A percentile compares a stretch with the other conserved stretches of the same genome.
phyloP scores from a whole-genome alignment of 352 stramenopile genomes.

The Phytophthora niederhauseri region DNA sequence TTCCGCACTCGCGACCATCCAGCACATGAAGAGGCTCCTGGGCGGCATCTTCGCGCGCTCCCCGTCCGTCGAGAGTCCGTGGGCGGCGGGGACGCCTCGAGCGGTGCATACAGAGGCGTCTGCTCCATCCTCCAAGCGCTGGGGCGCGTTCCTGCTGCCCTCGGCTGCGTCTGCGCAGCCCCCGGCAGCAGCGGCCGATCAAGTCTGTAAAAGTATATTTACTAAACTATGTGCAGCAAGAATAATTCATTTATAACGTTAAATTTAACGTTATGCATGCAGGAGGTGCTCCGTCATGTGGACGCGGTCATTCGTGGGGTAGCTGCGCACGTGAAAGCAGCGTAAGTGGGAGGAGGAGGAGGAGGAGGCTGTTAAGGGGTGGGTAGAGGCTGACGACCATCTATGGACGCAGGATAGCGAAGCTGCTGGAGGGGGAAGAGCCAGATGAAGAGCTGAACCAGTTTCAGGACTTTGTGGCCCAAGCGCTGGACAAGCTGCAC shows the following conservation, averaged over 20 bases:
- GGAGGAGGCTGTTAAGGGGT: neutral
- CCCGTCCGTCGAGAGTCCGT: slow-evolving; percentile 17
- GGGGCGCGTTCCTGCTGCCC: slow-evolving; percentile 26
- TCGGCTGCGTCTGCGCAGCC: slow-evolving; percentile 4
- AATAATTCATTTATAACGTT: neutral
- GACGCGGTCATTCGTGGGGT: slow-evolving; percentile 62
- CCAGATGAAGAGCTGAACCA: slow-evolving; percentile 45
- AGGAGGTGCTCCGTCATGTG: slow-evolving; percentile 65
- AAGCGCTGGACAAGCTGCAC: slow-evolving; percentile 46
- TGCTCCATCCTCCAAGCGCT: slow-evolving; percentile 10
- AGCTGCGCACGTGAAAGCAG: slow-evolving; percentile 50
- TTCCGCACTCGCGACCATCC: slow-evolving; percentile 4
- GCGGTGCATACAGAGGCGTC: neutral
- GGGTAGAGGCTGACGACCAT: neutral
- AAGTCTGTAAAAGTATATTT: slow-evolving; percentile 14
- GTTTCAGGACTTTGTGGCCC: slow-evolving; percentile 51
- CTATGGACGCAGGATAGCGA: slow-evolving; percentile 44
- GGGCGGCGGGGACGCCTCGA: neutral
- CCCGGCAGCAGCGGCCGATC: slow-evolving; percentile 7
- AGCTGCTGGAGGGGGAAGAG: slow-evolving; percentile 45
- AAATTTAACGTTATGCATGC: neutral
- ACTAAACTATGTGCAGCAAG: neutral
- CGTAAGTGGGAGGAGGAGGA: slow-evolving; percentile 33
- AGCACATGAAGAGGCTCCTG: slow-evolving; percentile 74
- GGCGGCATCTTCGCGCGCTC: slow-evolving; percentile 62